Percentiles rank a stretch among this genome's conserved stretches.
Evolutionary conservation across 2,329 filamentous ascomycete genomes (phyloP).

Genomic region (Thelonectria discophora): DNA sequence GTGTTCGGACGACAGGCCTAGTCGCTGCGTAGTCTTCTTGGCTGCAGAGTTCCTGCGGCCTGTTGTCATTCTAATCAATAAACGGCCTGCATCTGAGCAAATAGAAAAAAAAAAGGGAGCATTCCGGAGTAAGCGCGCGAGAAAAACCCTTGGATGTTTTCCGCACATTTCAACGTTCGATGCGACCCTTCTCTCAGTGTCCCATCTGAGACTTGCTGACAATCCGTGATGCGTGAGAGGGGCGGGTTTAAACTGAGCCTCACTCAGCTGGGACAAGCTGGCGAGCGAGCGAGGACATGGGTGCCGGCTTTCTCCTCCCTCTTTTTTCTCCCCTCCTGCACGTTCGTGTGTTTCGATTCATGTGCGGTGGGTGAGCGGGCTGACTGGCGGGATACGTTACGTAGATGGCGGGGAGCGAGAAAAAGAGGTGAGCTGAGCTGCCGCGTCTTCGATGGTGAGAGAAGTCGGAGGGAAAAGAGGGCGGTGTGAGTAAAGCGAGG

Average conservation of each 20-base stretch:
- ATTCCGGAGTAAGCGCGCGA: no score
- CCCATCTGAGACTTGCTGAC: slow-evolving; percentile 8
- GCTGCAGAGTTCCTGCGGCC: no score
- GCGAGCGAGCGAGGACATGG: slow-evolving; percentile 11
- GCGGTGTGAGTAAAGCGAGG: background rate
- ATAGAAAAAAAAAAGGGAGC: no score
- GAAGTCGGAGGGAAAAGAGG: background rate
- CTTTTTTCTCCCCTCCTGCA: no score
- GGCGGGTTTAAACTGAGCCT: slow-evolving; percentile 18
- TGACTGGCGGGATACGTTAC: slow-evolving; percentile 21
- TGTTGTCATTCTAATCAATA: no score
- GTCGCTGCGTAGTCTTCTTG: no score
- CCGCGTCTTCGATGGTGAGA: background rate
- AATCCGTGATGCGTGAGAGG: background rate
- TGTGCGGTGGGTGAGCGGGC: slow-evolving; percentile 21
- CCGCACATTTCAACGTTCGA: no score
- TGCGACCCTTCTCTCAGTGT: slow-evolving; percentile 8
- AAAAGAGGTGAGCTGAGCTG: background rate
- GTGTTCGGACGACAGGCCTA: no score
- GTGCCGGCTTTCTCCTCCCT: background rate
- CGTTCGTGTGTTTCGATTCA: background rate
- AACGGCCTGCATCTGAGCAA: no score
- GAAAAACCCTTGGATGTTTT: no score
- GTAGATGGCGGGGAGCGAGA: background rate
- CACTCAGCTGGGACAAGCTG: slow-evolving; percentile 16